These are phyloP conservation scores for Melastoma malabathricum DNA, from an alignment of 345 rosid genomes.

Conservation along the genomic window DNA sequence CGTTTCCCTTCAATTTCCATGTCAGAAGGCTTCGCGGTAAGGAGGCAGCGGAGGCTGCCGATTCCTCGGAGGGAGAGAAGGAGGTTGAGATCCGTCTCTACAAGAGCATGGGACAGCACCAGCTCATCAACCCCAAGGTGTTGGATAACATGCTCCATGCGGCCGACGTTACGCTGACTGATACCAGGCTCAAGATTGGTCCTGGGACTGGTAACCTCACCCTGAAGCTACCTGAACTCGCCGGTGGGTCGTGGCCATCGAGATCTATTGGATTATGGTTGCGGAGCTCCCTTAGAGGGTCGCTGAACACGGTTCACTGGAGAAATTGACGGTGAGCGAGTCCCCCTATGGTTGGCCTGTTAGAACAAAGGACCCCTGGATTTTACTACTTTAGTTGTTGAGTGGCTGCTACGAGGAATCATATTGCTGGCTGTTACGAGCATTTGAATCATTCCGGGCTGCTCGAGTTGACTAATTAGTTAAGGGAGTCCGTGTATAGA, in stretches of 20 bases:
- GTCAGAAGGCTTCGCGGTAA: no score
- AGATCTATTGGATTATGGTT: slow-evolving; percentile 73
- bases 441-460: no score
- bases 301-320: slow-evolving; percentile 20
- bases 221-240: slow-evolving; percentile 53
- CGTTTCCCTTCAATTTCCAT: no score
- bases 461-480: no score
- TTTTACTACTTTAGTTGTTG: neutral
- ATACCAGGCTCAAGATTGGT: slow-evolving; percentile 75
- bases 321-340: slow-evolving; percentile 41
- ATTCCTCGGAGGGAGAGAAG: slow-evolving; percentile 3
- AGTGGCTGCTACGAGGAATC: no score
- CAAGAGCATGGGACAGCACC: slow-evolving; percentile 89
- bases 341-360: slow-evolving; percentile 25
- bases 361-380: slow-evolving; percentile 2
- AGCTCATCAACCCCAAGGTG: slow-evolving; percentile 67
- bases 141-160: slow-evolving; percentile 56
- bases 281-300: slow-evolving; percentile 48
- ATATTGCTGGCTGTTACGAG: no score
- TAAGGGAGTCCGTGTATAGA: no score
- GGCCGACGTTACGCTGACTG: slow-evolving; percentile 35
- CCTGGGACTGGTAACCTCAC: slow-evolving; percentile 95
- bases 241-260: slow-evolving; percentile 50
- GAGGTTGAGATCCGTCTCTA: slow-evolving; percentile 25
- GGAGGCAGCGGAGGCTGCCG: no score